Evolutionary conservation across 2,329 filamentous ascomycete species (phyloP).

Genomic region (Colletotrichum liriopes): DNA sequence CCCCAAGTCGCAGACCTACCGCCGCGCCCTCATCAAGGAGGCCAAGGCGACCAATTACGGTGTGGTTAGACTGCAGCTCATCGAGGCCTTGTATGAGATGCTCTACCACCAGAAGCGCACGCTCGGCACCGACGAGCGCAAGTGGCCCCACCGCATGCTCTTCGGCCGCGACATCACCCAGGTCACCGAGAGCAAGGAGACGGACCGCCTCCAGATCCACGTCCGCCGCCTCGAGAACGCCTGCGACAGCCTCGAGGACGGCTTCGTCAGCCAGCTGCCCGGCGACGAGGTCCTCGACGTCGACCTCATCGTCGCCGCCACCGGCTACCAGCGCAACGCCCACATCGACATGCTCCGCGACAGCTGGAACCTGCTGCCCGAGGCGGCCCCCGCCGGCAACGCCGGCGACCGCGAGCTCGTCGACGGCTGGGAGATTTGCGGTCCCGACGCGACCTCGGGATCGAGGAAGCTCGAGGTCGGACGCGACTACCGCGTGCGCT

Average conservation of each 20-base stretch:
- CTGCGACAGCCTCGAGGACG: conserved; percentile 53
- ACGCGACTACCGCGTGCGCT: conserved; percentile 85
- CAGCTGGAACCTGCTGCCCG: conserved; percentile 77
- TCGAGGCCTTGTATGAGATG: conserved; percentile 89
- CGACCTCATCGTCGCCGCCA: conserved; percentile 88
- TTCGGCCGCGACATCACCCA: conserved; percentile 76
- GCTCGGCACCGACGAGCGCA: conserved; percentile 75
- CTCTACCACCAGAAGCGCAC: conserved; percentile 89
- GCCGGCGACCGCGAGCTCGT: conserved; percentile 44
- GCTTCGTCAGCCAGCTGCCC: conserved; percentile 53
- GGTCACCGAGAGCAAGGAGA: conserved; percentile 69
- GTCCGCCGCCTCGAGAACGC: conserved; percentile 63
- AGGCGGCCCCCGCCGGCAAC: conserved; percentile 45
- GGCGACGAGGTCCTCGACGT: conserved; percentile 78
- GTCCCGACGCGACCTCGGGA: conserved; percentile 32
- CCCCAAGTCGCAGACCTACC: conserved; percentile 74
- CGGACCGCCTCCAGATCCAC: conserved; percentile 68
- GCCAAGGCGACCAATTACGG: conserved; percentile 94
- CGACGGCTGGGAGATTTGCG: conserved; percentile 56
- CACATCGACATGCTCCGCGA: conserved; percentile 84
- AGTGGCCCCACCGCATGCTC: conserved; percentile 88
- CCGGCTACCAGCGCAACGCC: conserved; percentile 84
- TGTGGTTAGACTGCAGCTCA: conserved; percentile 90
- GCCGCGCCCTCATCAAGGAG: conserved; percentile 73
- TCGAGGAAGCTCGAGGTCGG: conserved; percentile 74